Evolutionary conservation across 495 filamentous ascomycete species (phyloP).

Genomic region (Hypoxylon rickii): DNA sequence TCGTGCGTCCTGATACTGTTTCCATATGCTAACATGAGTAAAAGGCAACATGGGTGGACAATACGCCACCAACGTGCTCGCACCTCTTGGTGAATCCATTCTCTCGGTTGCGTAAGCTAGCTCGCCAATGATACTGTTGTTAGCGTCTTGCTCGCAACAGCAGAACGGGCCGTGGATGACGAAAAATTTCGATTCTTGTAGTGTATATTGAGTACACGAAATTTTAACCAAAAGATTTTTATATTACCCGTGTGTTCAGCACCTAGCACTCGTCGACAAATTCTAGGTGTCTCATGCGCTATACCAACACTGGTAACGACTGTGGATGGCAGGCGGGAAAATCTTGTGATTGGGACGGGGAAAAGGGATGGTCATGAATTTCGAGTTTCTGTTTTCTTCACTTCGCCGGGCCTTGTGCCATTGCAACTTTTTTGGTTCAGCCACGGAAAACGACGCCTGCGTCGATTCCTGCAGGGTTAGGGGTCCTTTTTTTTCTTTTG

Average conservation of each 20-base stretch:
- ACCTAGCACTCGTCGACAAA: conserved; percentile 10
- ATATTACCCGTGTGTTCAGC: conserved; percentile 7
- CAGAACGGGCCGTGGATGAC: background rate
- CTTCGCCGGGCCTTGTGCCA: conserved; percentile 31
- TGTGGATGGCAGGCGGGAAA: conserved; percentile 28
- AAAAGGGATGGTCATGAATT: conserved; percentile 24
- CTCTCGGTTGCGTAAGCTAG: conserved; percentile 33
- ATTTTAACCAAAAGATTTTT: conserved; percentile 8
- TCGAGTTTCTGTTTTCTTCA: conserved; percentile 25
- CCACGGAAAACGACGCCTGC: too few species aligned
- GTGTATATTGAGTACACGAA: conserved; percentile 35
- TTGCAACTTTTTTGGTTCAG: conserved; percentile 23
- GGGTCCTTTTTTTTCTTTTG: conserved; percentile 2
- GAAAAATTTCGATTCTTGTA: conserved; percentile 39
- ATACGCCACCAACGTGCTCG: conserved; percentile 67
- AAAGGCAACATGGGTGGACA: conserved; percentile 69
- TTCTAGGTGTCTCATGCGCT: conserved; percentile 13
- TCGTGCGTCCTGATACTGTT: background rate
- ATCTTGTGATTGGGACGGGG: conserved; percentile 19
- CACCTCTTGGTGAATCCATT: conserved; percentile 51
- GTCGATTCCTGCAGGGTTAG: background rate
- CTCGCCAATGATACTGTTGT: conserved; percentile 10
- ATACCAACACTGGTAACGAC: conserved; percentile 24
- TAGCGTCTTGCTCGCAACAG: conserved; percentile 20
- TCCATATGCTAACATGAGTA: conserved; percentile 33